These are phyloP conservation scores for Monosporozyma siamensis DNA, from an alignment of 805 yeast species.

Conservation along the genomic window DNA sequence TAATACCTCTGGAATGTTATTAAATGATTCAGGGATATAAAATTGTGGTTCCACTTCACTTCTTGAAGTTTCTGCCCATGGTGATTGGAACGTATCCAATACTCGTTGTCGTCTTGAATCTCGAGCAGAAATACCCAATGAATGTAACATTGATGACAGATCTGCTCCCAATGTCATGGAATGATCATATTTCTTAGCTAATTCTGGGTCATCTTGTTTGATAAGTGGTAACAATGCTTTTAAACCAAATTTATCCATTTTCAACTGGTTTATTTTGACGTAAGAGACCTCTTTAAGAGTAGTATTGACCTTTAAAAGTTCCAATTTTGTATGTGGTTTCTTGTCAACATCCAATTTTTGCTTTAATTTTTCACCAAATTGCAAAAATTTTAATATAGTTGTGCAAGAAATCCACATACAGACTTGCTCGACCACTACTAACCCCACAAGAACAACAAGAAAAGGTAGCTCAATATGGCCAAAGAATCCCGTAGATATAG, in stretches of 20 bases:
- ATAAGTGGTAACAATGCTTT: conserved; percentile 27
- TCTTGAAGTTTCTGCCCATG: conserved; percentile 90
- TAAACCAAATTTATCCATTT: conserved; percentile 28
- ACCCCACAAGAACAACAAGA: background rate
- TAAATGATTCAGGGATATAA: conserved; percentile 51
- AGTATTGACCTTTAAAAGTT: too few relatives aligned
- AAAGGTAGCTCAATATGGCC: background rate
- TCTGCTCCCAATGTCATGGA: conserved; percentile 30
- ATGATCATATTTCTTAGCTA: conserved; percentile 19
- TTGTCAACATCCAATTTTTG: background rate
- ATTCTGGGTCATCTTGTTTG: conserved; percentile 22
- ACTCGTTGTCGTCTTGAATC: conserved; percentile 19
- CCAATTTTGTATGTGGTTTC: too few relatives aligned
- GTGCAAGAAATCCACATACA: too few relatives aligned
- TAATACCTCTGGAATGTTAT: conserved; percentile 26
- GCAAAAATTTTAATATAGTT: background rate
- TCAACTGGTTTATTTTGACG: background rate
- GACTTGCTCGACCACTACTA: too few relatives aligned
- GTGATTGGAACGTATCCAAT: conserved; percentile 62
- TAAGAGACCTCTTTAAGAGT: too few relatives aligned
- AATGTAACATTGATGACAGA: conserved; percentile 27
- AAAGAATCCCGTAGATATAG: conserved; percentile 17
- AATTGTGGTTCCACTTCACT: conserved; percentile 85
- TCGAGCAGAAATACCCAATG: conserved; percentile 25
- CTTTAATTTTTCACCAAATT: background rate